Evolutionary conservation across 2,329 filamentous ascomycete species (phyloP).

Genomic region (Colletotrichum eremochloae): DNA sequence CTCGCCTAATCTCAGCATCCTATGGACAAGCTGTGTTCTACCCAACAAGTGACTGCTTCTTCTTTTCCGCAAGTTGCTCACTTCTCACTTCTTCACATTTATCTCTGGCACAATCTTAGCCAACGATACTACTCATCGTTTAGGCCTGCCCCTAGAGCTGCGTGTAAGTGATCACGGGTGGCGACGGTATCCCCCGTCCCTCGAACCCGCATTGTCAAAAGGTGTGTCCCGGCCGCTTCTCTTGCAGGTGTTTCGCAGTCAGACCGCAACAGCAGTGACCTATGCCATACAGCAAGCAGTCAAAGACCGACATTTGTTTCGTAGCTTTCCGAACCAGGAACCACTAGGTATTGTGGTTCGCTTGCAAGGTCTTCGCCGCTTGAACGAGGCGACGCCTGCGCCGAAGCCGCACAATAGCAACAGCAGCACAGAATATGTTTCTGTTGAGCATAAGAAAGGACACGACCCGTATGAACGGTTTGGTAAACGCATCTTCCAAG

Average conservation of each 20-base stretch:
- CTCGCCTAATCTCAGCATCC: background rate
- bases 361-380: background rate
- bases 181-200: background rate
- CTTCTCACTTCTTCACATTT: background rate
- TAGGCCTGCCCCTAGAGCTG: background rate
- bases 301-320: too few relatives aligned
- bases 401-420: too few relatives aligned
- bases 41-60: background rate
- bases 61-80: background rate
- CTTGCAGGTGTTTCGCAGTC: background rate
- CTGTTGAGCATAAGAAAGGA: too few relatives aligned
- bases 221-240: background rate
- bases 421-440: too few relatives aligned
- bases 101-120: background rate
- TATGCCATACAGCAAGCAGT: background rate
- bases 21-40: background rate
- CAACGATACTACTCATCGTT: background rate
- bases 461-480: too few relatives aligned
- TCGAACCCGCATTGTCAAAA: background rate
- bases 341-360: background rate
- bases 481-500: too few relatives aligned
- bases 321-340: background rate
- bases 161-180: background rate
- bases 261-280: background rate
- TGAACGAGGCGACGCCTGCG: background rate